Percentiles rank a stretch among this genome's conserved stretches.
phyloP scores from a whole-genome alignment of 306 rosid species.

The Hylodesmum podocarpum region DNA sequence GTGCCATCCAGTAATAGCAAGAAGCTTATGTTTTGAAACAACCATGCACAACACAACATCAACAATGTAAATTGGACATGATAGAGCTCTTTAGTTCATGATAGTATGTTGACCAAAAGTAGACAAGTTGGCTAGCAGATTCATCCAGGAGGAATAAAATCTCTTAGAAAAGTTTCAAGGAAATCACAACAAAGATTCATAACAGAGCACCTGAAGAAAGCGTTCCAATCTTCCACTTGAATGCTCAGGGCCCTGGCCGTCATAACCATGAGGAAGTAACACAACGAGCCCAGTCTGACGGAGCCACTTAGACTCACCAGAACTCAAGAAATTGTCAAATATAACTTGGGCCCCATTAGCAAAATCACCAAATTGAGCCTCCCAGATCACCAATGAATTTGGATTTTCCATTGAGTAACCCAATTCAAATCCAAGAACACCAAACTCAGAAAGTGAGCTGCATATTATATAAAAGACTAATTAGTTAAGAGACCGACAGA shows the following conservation, averaged over 20 bases:
- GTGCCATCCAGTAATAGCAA: background rate
- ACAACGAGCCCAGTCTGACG: slow-evolving; percentile 93
- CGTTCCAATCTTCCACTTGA: slow-evolving; percentile 92
- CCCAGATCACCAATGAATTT: slow-evolving; percentile 92
- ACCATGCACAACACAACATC: background rate
- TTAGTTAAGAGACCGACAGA: slow-evolving; percentile 9
- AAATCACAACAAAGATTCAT: slow-evolving; percentile 27
- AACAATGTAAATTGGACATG: background rate
- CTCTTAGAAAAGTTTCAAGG: background rate
- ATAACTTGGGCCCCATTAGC: slow-evolving; percentile 96
- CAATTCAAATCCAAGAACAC: slow-evolving; percentile 94
- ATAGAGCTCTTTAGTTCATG: background rate
- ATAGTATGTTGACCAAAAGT: background rate
- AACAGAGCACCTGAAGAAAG: slow-evolving; percentile 72
- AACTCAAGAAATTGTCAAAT: slow-evolving; percentile 89
- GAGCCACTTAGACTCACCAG: slow-evolving; percentile 95
- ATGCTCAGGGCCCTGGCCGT: slow-evolving; percentile 99
- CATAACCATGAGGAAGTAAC: slow-evolving; percentile 94
- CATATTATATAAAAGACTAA: slow-evolving; percentile 28
- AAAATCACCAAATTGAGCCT: slow-evolving; percentile 99
- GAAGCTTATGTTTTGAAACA: background rate
- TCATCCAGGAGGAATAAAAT: background rate
- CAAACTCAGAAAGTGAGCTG: slow-evolving; percentile 98
- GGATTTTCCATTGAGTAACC: slow-evolving; percentile 98
- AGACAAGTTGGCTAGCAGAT: background rate